A percentile compares a stretch with the other conserved stretches of the same genome.
Conservation (phyloP, 2,329 filamentous ascomycete genomes). For the Torrubiella hemipterigena region DNA sequence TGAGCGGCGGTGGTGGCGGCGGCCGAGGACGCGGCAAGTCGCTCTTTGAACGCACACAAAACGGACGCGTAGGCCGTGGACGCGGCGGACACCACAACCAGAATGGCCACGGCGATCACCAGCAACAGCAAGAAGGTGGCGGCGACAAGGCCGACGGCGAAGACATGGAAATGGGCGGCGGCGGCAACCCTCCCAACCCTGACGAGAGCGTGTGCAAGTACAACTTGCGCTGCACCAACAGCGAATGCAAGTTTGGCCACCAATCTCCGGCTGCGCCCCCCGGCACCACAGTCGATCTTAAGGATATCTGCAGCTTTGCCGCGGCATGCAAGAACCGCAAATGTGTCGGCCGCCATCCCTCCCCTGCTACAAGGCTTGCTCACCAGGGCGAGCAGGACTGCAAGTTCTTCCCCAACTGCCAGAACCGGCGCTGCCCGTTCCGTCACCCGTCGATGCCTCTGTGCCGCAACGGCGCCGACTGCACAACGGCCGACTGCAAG, state of each 20-base stretch:
- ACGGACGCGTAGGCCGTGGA: slow-evolving; percentile 36
- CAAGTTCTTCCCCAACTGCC: slow-evolving; percentile 85
- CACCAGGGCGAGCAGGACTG: slow-evolving; percentile 79
- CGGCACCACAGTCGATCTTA: slow-evolving; percentile 64
- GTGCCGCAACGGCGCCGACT: slow-evolving; percentile 86
- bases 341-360: slow-evolving; percentile 84
- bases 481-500: slow-evolving; percentile 69
- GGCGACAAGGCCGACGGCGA: slow-evolving; percentile 30
- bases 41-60: slow-evolving; percentile 64
- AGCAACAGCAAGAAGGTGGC: too few relatives aligned
- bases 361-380: slow-evolving; percentile 66
- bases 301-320: slow-evolving; percentile 71
- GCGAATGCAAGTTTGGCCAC: slow-evolving; percentile 85
- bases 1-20: slow-evolving; percentile 41
- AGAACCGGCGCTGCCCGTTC: slow-evolving; percentile 79
- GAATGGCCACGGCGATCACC: slow-evolving; percentile 17
- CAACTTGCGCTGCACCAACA: slow-evolving; percentile 79
- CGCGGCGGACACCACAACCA: slow-evolving; percentile 28
- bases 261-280: slow-evolving; percentile 83
- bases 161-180: slow-evolving; percentile 52
- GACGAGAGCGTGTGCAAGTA: slow-evolving; percentile 72
- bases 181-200: slow-evolving; percentile 42
- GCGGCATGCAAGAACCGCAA: slow-evolving; percentile 93
- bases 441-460: slow-evolving; percentile 76
- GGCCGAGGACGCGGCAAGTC: slow-evolving; percentile 40